A percentile compares a stretch with the other conserved stretches of the same genome.
These are phyloP conservation scores for Phaffia australis DNA, from an alignment of 768 basidiomycete genomes.

Conservation along the genomic window DNA sequence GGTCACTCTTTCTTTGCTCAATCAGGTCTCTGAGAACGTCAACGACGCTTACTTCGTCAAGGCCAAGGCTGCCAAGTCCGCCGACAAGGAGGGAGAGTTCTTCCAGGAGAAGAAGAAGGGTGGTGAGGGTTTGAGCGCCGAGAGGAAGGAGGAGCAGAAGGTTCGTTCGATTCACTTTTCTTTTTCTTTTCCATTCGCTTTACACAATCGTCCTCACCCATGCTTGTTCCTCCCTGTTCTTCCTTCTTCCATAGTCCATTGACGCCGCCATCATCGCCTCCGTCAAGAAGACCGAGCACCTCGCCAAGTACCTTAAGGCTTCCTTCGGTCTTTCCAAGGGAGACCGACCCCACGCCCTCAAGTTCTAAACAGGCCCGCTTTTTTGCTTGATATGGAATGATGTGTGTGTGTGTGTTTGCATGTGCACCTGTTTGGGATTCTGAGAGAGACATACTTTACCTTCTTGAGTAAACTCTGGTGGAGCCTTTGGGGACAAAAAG, in stretches of 20 bases:
- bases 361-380: slow-evolving; percentile 49
- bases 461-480: too few relatives aligned
- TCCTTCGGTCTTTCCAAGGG: slow-evolving; percentile 92
- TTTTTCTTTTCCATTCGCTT: not conserved
- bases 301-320: slow-evolving; percentile 84
- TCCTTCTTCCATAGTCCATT: slow-evolving; percentile 29
- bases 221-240: not conserved
- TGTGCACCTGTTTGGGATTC: too few relatives aligned
- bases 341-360: slow-evolving; percentile 88
- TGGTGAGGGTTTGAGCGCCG: slow-evolving; percentile 58
- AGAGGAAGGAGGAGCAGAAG: slow-evolving; percentile 87
- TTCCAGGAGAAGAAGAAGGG: slow-evolving; percentile 87
- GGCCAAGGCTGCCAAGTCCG: slow-evolving; percentile 53
- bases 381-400: too few relatives aligned
- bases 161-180: slow-evolving; percentile 33
- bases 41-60: slow-evolving; percentile 92
- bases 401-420: too few relatives aligned
- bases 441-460: too few relatives aligned
- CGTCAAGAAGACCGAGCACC: slow-evolving; percentile 79
- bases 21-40: slow-evolving; percentile 73
- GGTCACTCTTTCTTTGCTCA: slow-evolving; percentile 15
- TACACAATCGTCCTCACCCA: not conserved
- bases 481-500: too few relatives aligned
- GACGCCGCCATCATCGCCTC: slow-evolving; percentile 56
- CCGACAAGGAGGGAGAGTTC: slow-evolving; percentile 91